phyloP scores from a whole-genome alignment of 2,329 filamentous ascomycete species.

The Reticulascus tulasneorum region DNA sequence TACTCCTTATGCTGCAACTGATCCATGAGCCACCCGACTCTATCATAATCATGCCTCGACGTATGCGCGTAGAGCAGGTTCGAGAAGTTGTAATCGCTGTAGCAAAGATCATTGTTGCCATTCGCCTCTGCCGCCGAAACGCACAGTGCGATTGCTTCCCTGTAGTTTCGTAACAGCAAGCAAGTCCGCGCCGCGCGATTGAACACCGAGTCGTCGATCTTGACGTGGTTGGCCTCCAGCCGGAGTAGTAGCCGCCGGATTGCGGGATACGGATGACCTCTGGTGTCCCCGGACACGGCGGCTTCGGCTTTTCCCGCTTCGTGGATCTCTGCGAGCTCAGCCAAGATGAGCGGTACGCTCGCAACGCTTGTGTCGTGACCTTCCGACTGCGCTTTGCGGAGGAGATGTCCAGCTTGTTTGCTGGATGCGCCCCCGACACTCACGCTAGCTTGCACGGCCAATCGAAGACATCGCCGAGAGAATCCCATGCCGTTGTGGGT shows the following conservation, averaged over 20 bases:
- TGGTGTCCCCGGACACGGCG: background rate
- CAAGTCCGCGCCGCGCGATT: constrained; percentile 30
- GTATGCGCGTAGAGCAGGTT: constrained; percentile 31
- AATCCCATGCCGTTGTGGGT: constrained; percentile 28
- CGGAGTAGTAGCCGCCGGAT: constrained; percentile 19
- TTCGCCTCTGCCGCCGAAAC: constrained; percentile 31
- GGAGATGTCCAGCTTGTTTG: constrained; percentile 31
- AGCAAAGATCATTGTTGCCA: constrained; percentile 29
- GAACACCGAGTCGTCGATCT: constrained; percentile 30
- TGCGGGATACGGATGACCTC: constrained; percentile 2
- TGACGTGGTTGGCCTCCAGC: constrained; percentile 21
- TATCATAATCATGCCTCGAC: constrained; percentile 22
- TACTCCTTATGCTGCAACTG: constrained; percentile 9
- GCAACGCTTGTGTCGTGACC: constrained; percentile 39
- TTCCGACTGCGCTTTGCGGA: constrained; percentile 32
- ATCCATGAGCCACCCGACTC: constrained; percentile 24
- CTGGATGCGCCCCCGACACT: constrained; percentile 22
- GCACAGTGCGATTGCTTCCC: constrained; percentile 27
- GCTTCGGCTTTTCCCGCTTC: constrained; percentile 15
- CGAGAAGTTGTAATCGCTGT: constrained; percentile 33
- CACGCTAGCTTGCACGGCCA: constrained; percentile 43
- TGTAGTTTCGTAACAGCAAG: constrained; percentile 22
- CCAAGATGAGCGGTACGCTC: constrained; percentile 33
- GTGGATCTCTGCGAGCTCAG: constrained; percentile 30
- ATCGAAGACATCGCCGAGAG: constrained; percentile 38